Evolutionary conservation across 805 yeast species (phyloP), one percentile per base, ranked within the genome.

Genomic region (Wickerhamomyces kurtzmanii): DNA sequence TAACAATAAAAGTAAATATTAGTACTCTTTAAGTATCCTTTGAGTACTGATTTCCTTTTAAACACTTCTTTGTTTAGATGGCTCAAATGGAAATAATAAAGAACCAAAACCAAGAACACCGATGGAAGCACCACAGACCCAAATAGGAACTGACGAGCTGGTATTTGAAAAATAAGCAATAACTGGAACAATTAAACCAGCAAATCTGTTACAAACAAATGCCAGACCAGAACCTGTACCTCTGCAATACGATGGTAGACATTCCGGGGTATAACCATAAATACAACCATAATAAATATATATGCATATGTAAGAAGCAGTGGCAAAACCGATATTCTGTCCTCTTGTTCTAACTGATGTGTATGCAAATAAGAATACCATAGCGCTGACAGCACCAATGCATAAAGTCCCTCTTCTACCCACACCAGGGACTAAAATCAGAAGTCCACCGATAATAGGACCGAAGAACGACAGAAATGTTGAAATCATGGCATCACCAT

Each of bases 241-340:
- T 46, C 71, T 51, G 12, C 62, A 59, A 28, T 55, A 48, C 1
- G 70, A 52, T 22, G 75, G 75, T 47, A 75, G 62, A 15, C 71
- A 68, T 43, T 75, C 80, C 0, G 82, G 83, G 4, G 81, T 73
- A 43, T 71, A 74, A 5, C 81, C 82, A 41, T 72, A 75, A 13
- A 75, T 50, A 14, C 69, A 66, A 5, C 75, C 78, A 44, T 70
- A 74, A 43, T 69, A 69, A 31, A 71, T 56, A 47, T 62, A 57
- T 32, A 63, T 41, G 31, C 58, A 56, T 43, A 64, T 49, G 34
- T 68, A 71, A 12, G 77, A 69, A 20, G 66, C 65, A 9, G 67
- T 49, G 20, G 60, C 54, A 28, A 64, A 57, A 5, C 62, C 68
- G 27, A 76, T 72, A 44, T 71, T 72, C 48, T 62, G 68, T 10